Evolutionary conservation across 1,284 basidiomycete species (phyloP).

Genomic region (Ganoderma sinense): DNA sequence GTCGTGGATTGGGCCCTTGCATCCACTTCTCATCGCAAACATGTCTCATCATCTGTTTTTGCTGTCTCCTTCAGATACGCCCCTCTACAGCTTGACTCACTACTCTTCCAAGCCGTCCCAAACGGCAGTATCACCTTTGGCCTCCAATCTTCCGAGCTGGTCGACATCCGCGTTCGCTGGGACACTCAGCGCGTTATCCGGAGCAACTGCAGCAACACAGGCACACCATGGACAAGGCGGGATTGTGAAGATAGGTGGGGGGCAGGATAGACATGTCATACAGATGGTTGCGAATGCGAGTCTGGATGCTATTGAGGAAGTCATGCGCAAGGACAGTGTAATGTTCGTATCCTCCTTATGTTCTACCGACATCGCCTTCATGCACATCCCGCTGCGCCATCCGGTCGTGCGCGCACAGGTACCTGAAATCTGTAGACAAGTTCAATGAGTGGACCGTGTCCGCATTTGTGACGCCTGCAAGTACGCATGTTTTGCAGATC

Average conservation of each 20-base stretch:
- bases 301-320: constrained; percentile 91
- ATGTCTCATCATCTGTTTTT: constrained; percentile 89
- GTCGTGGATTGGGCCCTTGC: not conserved
- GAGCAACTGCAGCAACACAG: constrained; percentile 77
- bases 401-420: constrained; percentile 59
- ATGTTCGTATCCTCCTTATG: constrained; percentile 66
- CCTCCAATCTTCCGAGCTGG: constrained; percentile 85
- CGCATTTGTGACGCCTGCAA: constrained; percentile 91
- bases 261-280: constrained; percentile 89
- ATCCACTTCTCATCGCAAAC: constrained; percentile 9
- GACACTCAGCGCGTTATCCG: constrained; percentile 84
- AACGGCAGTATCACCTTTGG: constrained; percentile 67
- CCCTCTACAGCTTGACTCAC: constrained; percentile 81
- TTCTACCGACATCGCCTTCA: constrained; percentile 6
- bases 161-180: constrained; percentile 87
- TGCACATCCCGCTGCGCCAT: not conserved
- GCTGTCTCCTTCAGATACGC: constrained; percentile 83
- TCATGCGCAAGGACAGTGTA: constrained; percentile 83
- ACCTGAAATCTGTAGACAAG: constrained; percentile 91
- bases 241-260: constrained; percentile 67
- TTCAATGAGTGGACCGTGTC: constrained; percentile 98
- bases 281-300: constrained; percentile 97
- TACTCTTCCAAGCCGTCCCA: constrained; percentile 76
- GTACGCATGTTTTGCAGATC: constrained; percentile 56
- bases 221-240: constrained; percentile 63